Base-by-base conservation (phyloP, 2,329 filamentous ascomycete species). In the Colletotrichum incanum region DNA sequence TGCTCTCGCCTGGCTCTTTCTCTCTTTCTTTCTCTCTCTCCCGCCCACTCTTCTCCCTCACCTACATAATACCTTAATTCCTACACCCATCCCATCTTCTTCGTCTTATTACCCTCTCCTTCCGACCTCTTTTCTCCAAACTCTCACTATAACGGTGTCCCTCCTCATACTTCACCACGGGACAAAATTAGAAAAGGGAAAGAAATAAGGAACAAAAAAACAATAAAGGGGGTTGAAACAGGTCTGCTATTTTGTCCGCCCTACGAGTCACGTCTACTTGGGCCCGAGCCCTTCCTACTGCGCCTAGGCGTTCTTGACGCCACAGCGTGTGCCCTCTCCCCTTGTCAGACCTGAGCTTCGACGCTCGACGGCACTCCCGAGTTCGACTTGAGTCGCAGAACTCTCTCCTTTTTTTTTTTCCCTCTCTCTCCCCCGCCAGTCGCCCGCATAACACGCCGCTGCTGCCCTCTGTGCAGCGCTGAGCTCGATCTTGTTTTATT, bases 301-400 rank as follows among this genome's bases (percentile, higher is more conserved):
- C 75, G 70, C 71, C 67, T 65, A 75, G 75, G 75, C 74, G 75
- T 76, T 68, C 65, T 73, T 67, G 39, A 67, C 75, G 75, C 74
- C 63, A 64, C 72, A 72, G 75, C 73, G 64, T 65, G 60, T 65
- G 60, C 62, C 70, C 69, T 61, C 65, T 61, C 52, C 47, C 23
- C 37, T 55, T 65, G 69, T 63, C 58, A 59, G 63, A 64, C 68
- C 59, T 55, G 52, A 60, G 43, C 50, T 59, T 72, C 58, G 59
- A 72, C 43, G 43, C 67, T 67, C 41, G 59, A 63, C 67, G 63
- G 60, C 63, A 54, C 60, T 71, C 41, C 56, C 67, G 65, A 64
- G 59, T 52, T 67, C 62, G 68, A 67, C 54, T 69, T 52, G 59
- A 68, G 69, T 72, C 69, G 69, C 65, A 68, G 50, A 47, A 39